Base-by-base conservation (phyloP, 208 protist species). In the Crithidia brevicula region DNA sequence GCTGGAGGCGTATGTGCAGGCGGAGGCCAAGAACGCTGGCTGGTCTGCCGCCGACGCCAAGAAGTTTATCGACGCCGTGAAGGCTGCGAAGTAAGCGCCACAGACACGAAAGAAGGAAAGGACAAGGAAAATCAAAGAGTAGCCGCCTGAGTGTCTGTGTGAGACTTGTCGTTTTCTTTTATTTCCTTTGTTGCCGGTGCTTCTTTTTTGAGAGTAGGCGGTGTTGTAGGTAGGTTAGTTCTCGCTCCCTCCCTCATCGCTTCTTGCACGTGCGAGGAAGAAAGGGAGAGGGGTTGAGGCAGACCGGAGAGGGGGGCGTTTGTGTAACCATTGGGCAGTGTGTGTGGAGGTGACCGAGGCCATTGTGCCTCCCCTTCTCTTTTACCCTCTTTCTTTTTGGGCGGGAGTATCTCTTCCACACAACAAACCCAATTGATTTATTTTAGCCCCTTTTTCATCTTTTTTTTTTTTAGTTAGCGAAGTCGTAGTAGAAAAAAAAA, bases 11-110 rank as follows among this genome's bases (percentile, higher is more conserved):
- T 89, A 92, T 61, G 86, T 97, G 50, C 25, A 79, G 31, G 64
- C 70, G 42, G 92, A 97, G 74, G 85, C 89, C n/a, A 81, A 74
- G 66, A 91, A 94, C 65, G 83, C 88, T 28, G 93, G 94, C 74
- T 97, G 92, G 92, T 83, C 84, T 36, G 79, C 81, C 38, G 85
- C 77, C 27, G 79, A 91, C 6, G 77, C 70, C 31, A 89, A 92
- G 67, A 92, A 90, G 67, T 93, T 93, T 66, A 67, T 91, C 53
- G 86, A 86, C n/a, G 85, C 77, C 23, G 91, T 96, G 13, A 93
- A 94, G 82, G 84, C 78, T 9, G 67, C 77, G 40, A 92, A 94
- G 71, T 88, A 88, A 75, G 45, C 51, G 43, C n/a, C n/a, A n/a
- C n/a, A n/a, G n/a, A n/a, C n/a, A n/a, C n/a, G n/a, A n/a, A n/a